These are phyloP conservation scores for Senecio squalidus DNA, from an alignment of 140 eudicot species.

Conservation along the genomic window DNA sequence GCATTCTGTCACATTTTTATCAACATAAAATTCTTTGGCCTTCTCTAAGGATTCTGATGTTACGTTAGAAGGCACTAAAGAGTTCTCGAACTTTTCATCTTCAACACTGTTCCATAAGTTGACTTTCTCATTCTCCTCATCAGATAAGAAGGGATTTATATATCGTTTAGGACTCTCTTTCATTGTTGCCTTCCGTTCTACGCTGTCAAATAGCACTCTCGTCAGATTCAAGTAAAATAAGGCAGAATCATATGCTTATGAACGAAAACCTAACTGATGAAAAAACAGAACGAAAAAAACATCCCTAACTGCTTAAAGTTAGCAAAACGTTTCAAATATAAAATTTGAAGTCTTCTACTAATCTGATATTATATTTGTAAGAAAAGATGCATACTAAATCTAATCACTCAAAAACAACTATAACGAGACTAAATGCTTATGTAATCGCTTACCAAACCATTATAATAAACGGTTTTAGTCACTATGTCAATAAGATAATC, in stretches of 20 bases:
- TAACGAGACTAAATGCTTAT: conserved; percentile 10
- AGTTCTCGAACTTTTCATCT: conserved; percentile 21
- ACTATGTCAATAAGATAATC: conserved; percentile 1
- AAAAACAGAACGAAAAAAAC: background rate
- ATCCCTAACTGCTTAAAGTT: background rate
- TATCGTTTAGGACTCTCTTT: conserved; percentile 36
- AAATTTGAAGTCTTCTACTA: background rate
- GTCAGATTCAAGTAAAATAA: conserved; percentile 14
- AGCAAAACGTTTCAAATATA: background rate
- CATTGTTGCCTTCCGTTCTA: conserved; percentile 34
- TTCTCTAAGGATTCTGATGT: conserved; percentile 18
- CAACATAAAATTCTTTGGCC: conserved; percentile 35
- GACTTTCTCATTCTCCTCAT: conserved; percentile 22
- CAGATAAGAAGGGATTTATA: conserved; percentile 27
- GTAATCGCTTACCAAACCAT: conserved; percentile 12
- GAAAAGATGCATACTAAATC: conserved; percentile 15
- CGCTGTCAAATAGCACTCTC: conserved; percentile 32
- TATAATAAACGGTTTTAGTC: conserved; percentile 16
- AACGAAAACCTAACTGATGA: background rate
- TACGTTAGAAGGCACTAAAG: conserved; percentile 19
- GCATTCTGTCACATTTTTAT: conserved; percentile 45
- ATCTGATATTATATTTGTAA: background rate
- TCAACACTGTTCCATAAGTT: conserved; percentile 17
- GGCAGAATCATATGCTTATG: conserved; percentile 5
- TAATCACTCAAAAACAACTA: conserved; percentile 13